Percentiles rank a stretch among this genome's conserved stretches.
Conservation (phyloP, 78 protist genomes). For the Dictyostelium firmibasis region DNA sequence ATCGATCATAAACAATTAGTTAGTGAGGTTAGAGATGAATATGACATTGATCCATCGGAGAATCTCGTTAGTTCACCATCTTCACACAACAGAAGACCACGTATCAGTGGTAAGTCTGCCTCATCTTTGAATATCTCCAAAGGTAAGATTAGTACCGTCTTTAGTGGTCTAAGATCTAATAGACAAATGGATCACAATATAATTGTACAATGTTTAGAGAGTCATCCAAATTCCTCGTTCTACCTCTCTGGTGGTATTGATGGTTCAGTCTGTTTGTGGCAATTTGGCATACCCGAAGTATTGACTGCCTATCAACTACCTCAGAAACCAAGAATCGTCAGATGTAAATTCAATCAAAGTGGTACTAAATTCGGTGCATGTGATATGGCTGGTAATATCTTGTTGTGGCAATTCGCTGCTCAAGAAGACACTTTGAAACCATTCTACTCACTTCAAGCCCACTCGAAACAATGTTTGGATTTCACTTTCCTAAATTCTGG, state of each 20-base stretch:
- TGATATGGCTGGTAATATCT: slow-evolving; percentile 69
- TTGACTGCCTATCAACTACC: slow-evolving; percentile 66
- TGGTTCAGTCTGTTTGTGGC: slow-evolving; percentile 74
- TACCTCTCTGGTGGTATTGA: slow-evolving; percentile 79
- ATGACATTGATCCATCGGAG: slow-evolving; percentile 19
- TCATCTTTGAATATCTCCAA: slow-evolving; percentile 25
- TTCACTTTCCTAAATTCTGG: slow-evolving; percentile 73
- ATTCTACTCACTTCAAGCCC: slow-evolving; percentile 63
- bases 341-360: slow-evolving; percentile 55
- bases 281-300: slow-evolving; percentile 65
- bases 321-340: slow-evolving; percentile 46
- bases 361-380: slow-evolving; percentile 82
- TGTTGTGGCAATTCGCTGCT: slow-evolving; percentile 74
- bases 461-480: slow-evolving; percentile 62
- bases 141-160: not conserved
- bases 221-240: slow-evolving; percentile 58
- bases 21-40: not conserved
- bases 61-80: slow-evolving; percentile 7
- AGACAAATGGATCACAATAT: slow-evolving; percentile 70
- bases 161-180: not conserved
- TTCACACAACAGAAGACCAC: not conserved
- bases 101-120: slow-evolving; percentile 29
- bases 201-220: slow-evolving; percentile 75
- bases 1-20: slow-evolving; percentile 42
- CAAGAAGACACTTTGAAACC: slow-evolving; percentile 70